Conservation (phyloP, 2,329 filamentous ascomycete genomes). For the Tolypocladium inflatum region DNA sequence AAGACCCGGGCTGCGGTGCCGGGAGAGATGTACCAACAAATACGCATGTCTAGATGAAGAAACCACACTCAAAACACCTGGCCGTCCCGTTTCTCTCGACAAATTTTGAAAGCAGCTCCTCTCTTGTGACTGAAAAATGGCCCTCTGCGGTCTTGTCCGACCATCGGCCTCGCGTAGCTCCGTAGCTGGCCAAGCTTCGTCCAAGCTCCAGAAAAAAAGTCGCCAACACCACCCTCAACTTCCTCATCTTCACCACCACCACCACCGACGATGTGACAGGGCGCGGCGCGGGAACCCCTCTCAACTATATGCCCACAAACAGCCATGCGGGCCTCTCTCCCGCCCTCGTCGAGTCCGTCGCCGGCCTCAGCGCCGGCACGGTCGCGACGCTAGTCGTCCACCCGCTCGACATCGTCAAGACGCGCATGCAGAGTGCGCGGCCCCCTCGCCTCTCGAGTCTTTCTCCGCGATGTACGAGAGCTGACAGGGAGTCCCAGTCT, state of each 20-base stretch:
- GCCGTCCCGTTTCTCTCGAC: not conserved
- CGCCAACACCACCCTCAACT: not conserved
- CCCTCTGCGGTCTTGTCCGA: not conserved
- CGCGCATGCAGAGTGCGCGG: slow-evolving; percentile 72
- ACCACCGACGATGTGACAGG: slow-evolving; percentile 13
- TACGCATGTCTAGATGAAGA: not conserved
- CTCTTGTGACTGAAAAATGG: not conserved
- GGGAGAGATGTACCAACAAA: slow-evolving; percentile 1
- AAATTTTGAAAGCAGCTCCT: not conserved
- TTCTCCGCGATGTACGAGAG: not conserved
- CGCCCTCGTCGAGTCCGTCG: slow-evolving; percentile 76
- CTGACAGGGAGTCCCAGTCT: slow-evolving; percentile 27
- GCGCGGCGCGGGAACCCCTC: not conserved
- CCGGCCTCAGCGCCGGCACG: slow-evolving; percentile 82
- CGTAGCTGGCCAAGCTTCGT: slow-evolving; percentile 1
- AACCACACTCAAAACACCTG: not conserved
- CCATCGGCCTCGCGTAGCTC: slow-evolving; percentile 1
- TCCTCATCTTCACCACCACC: not conserved
- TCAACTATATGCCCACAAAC: slow-evolving; percentile 33
- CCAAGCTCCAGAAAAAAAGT: slow-evolving; percentile 1
- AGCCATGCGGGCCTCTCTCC: slow-evolving; percentile 56
- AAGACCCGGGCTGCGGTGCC: not conserved
- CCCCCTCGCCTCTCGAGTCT: not conserved
- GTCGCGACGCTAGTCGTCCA: slow-evolving; percentile 81
- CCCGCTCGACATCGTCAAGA: slow-evolving; percentile 93